These are phyloP conservation scores for Cytauxzoon felis DNA, from an alignment of 169 alveolate species.

Conservation along the genomic window DNA sequence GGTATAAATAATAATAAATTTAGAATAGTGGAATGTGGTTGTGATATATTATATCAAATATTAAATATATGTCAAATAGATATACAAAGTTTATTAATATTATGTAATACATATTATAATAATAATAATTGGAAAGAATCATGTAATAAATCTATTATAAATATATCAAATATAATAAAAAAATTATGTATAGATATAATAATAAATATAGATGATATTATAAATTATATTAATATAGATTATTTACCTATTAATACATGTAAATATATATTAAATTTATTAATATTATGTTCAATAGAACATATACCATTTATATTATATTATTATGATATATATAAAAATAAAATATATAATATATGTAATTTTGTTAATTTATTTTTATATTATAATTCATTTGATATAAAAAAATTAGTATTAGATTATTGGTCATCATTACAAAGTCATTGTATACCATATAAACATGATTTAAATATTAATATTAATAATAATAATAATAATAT, in stretches of 20 bases:
- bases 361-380: not conserved
- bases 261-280: not conserved
- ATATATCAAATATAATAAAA: not conserved
- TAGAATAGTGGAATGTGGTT: not conserved
- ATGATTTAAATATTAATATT: not conserved
- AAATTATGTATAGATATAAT: not conserved
- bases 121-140: not conserved
- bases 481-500: not conserved
- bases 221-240: not conserved
- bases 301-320: not conserved
- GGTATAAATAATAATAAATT: not conserved
- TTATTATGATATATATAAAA: not conserved
- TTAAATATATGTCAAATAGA: slow-evolving; percentile 24
- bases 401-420: not conserved
- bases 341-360: not conserved
- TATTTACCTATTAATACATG: not conserved
- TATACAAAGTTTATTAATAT: not conserved
- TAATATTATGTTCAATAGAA: not conserved
- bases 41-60: slow-evolving; percentile 17
- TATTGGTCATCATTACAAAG: not conserved
- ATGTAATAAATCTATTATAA: not conserved
- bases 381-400: not conserved
- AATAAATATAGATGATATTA: not conserved
- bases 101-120: slow-evolving; percentile 4
- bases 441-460: not conserved